Percentiles rank a stretch among this genome's conserved stretches.
phyloP scores from a whole-genome alignment of 2,329 filamentous ascomycete genomes.

The Beauveria brongniartii region DNA sequence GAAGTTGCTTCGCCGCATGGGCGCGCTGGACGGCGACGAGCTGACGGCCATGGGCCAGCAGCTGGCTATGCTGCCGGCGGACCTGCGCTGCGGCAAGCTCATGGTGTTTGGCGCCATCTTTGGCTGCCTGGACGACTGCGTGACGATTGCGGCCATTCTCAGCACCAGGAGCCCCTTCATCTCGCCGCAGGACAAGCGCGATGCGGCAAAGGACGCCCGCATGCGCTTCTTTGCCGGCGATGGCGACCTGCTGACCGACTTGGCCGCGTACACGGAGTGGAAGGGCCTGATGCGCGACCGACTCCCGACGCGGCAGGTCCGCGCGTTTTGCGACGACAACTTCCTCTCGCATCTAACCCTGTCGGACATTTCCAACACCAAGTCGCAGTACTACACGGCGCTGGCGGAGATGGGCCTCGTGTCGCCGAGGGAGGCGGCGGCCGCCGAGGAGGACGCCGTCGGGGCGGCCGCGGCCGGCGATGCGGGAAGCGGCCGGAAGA shows the following conservation, averaged over 20 bases:
- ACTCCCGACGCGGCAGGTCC: slow-evolving; percentile 52
- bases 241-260: slow-evolving; percentile 82
- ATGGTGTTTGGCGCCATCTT: slow-evolving; percentile 95
- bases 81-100: slow-evolving; percentile 85
- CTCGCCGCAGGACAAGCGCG: slow-evolving; percentile 72
- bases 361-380: slow-evolving; percentile 79
- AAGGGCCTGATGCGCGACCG: slow-evolving; percentile 53
- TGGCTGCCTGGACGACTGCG: slow-evolving; percentile 78
- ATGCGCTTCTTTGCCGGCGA: slow-evolving; percentile 66
- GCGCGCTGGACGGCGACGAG: slow-evolving; percentile 76
- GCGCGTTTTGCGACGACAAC: slow-evolving; percentile 74
- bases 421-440: slow-evolving; percentile 28
- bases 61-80: slow-evolving; percentile 89
- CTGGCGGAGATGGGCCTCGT: slow-evolving; percentile 81
- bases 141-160: slow-evolving; percentile 87
- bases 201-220: slow-evolving; percentile 70
- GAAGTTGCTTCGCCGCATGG: slow-evolving; percentile 71
- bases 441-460: slow-evolving; percentile 18
- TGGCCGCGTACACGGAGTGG: slow-evolving; percentile 80
- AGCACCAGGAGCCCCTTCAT: slow-evolving; percentile 83
- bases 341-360: slow-evolving; percentile 79
- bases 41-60: slow-evolving; percentile 88
- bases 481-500: slow-evolving; percentile 14
- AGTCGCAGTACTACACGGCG: slow-evolving; percentile 76
- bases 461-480: slow-evolving; percentile 22